Conservation (phyloP, 2,329 filamentous ascomycete species). For the Aspergillus hiratsukae region DNA sequence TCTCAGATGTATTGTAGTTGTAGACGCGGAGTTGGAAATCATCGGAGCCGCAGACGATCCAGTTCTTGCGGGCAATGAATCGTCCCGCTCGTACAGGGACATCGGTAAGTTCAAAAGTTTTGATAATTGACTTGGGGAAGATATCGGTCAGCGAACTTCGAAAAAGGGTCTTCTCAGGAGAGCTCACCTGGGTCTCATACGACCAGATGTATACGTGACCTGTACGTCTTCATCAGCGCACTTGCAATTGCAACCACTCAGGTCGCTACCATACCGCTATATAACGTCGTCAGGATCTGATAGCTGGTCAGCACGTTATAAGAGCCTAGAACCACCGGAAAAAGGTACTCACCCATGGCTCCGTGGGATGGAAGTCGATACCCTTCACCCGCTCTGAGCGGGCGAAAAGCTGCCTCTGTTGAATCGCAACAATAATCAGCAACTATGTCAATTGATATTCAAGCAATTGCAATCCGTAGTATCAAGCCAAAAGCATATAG, state of each 20-base stretch:
- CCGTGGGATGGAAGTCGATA: slow-evolving; percentile 93
- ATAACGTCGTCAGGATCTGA: slow-evolving; percentile 80
- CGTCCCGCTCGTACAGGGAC: slow-evolving; percentile 94
- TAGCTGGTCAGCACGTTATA: slow-evolving; percentile 19
- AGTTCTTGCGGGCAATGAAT: slow-evolving; percentile 97
- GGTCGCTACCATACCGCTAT: slow-evolving; percentile 65
- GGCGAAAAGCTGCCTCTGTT: slow-evolving; percentile 74
- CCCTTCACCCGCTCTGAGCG: slow-evolving; percentile 94
- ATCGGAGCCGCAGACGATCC: slow-evolving; percentile 93
- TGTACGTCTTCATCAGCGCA: slow-evolving; percentile 44
- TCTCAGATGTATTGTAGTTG: slow-evolving; percentile 99
- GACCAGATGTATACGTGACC: slow-evolving; percentile 99
- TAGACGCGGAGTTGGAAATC: slow-evolving; percentile 87
- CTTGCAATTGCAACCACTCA: slow-evolving; percentile 1
- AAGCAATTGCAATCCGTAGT: background rate
- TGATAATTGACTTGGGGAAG: slow-evolving; percentile 70
- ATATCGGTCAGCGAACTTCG: slow-evolving; percentile 3
- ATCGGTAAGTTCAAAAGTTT: slow-evolving; percentile 98
- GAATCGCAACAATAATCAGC: slow-evolving; percentile 38
- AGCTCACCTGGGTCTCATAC: slow-evolving; percentile 74
- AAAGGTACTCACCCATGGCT: slow-evolving; percentile 71
- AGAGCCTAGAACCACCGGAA: slow-evolving; percentile 1
- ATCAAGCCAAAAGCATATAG: background rate
- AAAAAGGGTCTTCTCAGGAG: background rate
- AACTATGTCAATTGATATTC: slow-evolving; percentile 6